Base-by-base conservation (phyloP, 495 filamentous ascomycete species). In the Penicillium cataractarum region DNA sequence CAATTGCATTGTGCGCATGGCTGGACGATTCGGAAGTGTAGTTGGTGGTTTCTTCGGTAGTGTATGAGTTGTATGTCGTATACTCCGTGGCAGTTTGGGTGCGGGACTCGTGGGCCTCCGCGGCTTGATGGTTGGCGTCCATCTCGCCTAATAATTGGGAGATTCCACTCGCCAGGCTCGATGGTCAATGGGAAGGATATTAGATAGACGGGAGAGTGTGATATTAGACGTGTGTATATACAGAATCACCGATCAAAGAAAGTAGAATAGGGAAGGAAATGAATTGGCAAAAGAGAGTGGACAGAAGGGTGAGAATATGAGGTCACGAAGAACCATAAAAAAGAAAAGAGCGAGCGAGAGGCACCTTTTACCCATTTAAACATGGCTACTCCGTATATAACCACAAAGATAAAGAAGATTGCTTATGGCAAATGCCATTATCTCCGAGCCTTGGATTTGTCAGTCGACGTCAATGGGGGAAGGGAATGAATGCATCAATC, bases 81-180 rank as follows among this genome's bases (percentile, higher is more conserved):
- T 57, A 48, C 6, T 24, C 15, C 26, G 50, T 26, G 26, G 19
- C 40, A 6, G 60, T 57, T 32, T 50, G 29, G 50, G 26, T 35
- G 42, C 39, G 49, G 49, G 40, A 49, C 42, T 59, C 39, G 4
- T 56, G 58, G 10, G 50, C 29, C 49, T 71, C 63, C 39, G 54
- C 60, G 44, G 57, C 57, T 61, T 56, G 66, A 65, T 65, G 63
- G 57, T 60, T 33, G 58, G 46, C 58, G 35, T 71, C 71, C 69
- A 74, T 71, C 61, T 68, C 57, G 65, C 61, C 58, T 57, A 44
- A 12, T 54, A 37, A 24, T 27, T 6, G 4, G 40, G 31, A 24
- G 37, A 35, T 8, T 60, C 40, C 65, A 67, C 62, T 68, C 50
- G 42, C 33, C 44, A 59, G 48, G 42, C 42, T 46, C 42, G 24